Evolutionary conservation across 495 filamentous ascomycete genomes (phyloP), one percentile per base, ranked within the genome.

Genomic region (Apiosordaria backusii): DNA sequence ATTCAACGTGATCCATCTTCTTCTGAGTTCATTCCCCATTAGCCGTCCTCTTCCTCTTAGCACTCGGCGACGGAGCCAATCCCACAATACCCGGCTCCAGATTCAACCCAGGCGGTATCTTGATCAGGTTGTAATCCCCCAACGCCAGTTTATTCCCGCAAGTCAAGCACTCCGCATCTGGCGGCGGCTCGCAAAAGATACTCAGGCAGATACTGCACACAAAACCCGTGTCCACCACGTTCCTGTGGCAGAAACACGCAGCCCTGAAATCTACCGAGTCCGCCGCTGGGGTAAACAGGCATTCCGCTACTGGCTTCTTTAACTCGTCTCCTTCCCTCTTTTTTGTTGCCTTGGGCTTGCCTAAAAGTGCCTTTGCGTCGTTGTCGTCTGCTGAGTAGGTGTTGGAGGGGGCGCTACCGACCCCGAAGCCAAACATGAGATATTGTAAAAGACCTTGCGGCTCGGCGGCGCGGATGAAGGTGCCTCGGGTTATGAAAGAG

Each of bases 171-270:
- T 88, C 82, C 22, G 87, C 88, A 18, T 81, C 86, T 7, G 70
- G 63, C 18, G 80, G 80, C 13, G 79, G 76, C 65, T 79, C 72
- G 72, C 81, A 83, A 69, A 83, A 83, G 65, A 82, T 99, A 77
- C 92, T 95, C 68, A 99, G 80, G 75, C 95, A 99, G 65, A 99
- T 90, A 54, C 90, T 94, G 81, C 95, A 99, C 54, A 99, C 96
- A 73, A 89, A 99, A 13, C 92, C 95, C 25, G 95, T 85, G 79
- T 97, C 92, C 63, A 99, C 89, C 16, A 98, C 92, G 24, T 84
- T 85, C 35, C 94, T 84, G 78, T 99, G 95, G 76, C 95, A 99
- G 76, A 99, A 99, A 78, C 95, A 99, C 16, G 95, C 95, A 5
- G 95, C 94, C 10, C 96, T 85, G 75, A 99, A 99, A 81, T 99